A percentile compares a stretch with the other conserved stretches of the same genome.
Evolutionary conservation across 805 yeast species (phyloP).

Genomic region (Scheffersomyces coipomensis): DNA sequence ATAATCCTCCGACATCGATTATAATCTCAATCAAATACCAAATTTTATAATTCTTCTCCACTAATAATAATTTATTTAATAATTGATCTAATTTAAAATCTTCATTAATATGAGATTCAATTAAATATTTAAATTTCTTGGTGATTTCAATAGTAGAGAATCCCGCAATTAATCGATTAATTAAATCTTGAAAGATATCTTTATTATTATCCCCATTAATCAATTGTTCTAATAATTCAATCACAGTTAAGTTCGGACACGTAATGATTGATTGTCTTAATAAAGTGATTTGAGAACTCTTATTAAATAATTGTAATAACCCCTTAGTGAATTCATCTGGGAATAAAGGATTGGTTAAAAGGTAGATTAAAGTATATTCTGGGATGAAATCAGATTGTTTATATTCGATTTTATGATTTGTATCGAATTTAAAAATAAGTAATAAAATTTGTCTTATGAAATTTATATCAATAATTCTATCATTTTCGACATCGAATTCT

Average conservation of each 20-base stretch:
- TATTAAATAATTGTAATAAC: conserved; percentile 48
- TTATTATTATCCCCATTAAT: conserved; percentile 50
- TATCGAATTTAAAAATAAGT: conserved; percentile 32
- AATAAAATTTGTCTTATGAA: conserved; percentile 49
- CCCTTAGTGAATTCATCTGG: conserved; percentile 60
- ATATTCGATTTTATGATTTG: conserved; percentile 18
- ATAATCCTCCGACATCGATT: conserved; percentile 71
- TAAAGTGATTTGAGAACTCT: conserved; percentile 52
- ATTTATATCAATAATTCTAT: conserved; percentile 59
- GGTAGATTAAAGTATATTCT: conserved; percentile 61
- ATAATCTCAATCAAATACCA: conserved; percentile 62
- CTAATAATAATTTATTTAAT: conserved; percentile 29
- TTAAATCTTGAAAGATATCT: conserved; percentile 66
- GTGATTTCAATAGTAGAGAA: conserved; percentile 61
- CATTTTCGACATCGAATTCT: conserved; percentile 62
- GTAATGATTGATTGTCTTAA: conserved; percentile 81
- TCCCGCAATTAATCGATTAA: conserved; percentile 65
- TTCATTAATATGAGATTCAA: conserved; percentile 22
- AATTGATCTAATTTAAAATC: conserved; percentile 34
- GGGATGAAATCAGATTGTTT: conserved; percentile 40
- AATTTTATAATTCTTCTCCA: conserved; percentile 49
- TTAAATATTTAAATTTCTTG: conserved; percentile 37
- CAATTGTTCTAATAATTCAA: conserved; percentile 63
- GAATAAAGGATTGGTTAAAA: conserved; percentile 84
- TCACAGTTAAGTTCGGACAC: conserved; percentile 64